Conservation (phyloP, 352 stramenopile species). For the Phytophthora fragariaefolia region DNA sequence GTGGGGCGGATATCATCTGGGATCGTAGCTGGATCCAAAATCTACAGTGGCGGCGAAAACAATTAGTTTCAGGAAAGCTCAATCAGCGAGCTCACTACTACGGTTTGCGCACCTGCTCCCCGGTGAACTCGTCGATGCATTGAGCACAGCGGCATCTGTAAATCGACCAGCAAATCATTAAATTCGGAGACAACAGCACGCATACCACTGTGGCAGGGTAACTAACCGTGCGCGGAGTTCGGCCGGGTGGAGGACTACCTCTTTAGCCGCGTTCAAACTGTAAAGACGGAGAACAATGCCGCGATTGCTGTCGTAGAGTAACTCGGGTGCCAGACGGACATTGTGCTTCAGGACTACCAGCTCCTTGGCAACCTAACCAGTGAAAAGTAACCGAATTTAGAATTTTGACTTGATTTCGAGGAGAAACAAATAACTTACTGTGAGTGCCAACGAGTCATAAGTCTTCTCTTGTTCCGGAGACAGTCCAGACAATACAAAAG, state of each 20-base stretch:
- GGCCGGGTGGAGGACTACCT: slow-evolving; percentile 73
- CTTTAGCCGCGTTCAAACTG: slow-evolving; percentile 72
- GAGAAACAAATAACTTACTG: slow-evolving; percentile 36
- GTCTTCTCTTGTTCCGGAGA: slow-evolving; percentile 68
- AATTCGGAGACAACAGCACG: not conserved
- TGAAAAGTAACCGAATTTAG: not conserved
- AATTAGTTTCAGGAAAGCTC: slow-evolving; percentile 1
- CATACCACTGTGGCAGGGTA: not conserved
- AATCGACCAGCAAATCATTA: not conserved
- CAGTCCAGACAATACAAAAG: slow-evolving; percentile 78
- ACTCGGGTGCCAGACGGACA: slow-evolving; percentile 68
- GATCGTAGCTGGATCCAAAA: slow-evolving; percentile 76
- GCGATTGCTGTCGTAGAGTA: slow-evolving; percentile 81
- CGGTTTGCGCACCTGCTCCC: slow-evolving; percentile 60
- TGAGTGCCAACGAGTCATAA: slow-evolving; percentile 74
- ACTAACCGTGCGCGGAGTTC: slow-evolving; percentile 75
- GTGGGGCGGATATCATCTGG: slow-evolving; percentile 83
- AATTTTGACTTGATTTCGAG: not conserved
- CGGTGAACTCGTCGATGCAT: slow-evolving; percentile 90
- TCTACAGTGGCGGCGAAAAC: slow-evolving; percentile 33
- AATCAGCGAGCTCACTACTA: not conserved
- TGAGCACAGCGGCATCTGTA: slow-evolving; percentile 81
- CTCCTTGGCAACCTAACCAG: slow-evolving; percentile 73
- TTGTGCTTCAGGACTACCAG: slow-evolving; percentile 82
- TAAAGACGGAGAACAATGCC: slow-evolving; percentile 86